Conservation (phyloP, 2,329 filamentous ascomycete species). For the Fusarium sp. region DNA sequence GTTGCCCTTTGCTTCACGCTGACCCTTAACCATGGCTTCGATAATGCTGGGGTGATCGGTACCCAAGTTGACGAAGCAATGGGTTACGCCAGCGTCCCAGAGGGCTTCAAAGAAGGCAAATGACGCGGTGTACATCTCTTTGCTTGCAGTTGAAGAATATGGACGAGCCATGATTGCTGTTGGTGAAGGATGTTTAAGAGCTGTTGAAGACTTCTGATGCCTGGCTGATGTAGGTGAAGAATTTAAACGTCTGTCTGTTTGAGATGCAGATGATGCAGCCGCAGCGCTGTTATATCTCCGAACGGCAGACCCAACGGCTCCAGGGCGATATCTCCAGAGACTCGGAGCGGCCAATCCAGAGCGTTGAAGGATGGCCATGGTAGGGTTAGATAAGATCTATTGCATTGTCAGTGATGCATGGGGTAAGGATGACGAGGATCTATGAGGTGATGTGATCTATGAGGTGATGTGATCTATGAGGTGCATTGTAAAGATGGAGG, state of each 20-base stretch:
- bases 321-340: conserved; percentile 37
- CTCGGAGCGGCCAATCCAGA: conserved; percentile 41
- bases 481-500: neutral
- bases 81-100: conserved; percentile 73
- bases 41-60: conserved; percentile 81
- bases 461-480: neutral
- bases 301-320: conserved; percentile 20
- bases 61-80: conserved; percentile 74
- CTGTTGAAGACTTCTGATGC: conserved; percentile 18
- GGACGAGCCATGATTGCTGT: conserved; percentile 29
- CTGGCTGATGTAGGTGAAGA: conserved; percentile 10
- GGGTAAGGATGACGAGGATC: neutral
- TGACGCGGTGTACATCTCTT: conserved; percentile 75
- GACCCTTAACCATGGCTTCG: conserved; percentile 82
- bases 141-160: conserved; percentile 43
- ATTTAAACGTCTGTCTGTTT: conserved; percentile 5
- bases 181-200: conserved; percentile 21
- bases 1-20: conserved; percentile 70
- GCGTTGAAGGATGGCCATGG: conserved; percentile 45
- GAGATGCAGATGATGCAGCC: conserved; percentile 21
- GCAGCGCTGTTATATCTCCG: conserved; percentile 37
- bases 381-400: conserved; percentile 12
- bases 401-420: conserved; percentile 20
- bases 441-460: neutral
- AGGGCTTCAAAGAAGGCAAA: conserved; percentile 86